These are phyloP conservation scores for Calonectria montana DNA, from an alignment of 2,329 filamentous ascomycete species.

Conservation along the genomic window DNA sequence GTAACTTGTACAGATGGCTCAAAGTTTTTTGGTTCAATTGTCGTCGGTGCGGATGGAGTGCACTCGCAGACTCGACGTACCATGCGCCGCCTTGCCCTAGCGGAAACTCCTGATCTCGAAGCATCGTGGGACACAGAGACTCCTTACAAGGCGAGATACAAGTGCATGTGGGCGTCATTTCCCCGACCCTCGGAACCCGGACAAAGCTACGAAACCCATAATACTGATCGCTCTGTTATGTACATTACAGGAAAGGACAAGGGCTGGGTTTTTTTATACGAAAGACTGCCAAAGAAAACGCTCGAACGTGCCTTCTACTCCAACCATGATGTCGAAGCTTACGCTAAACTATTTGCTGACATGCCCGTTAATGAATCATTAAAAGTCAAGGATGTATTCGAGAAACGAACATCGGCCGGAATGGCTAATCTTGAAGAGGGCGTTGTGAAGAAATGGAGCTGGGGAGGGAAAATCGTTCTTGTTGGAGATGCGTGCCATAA, in stretches of 20 bases:
- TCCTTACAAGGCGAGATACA: conserved; percentile 1
- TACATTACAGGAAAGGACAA: conserved; percentile 44
- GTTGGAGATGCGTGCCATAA: conserved; percentile 50
- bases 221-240: conserved; percentile 40
- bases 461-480: conserved; percentile 43
- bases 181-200: conserved; percentile 34
- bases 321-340: conserved; percentile 1
- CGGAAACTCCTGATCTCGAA: neutral
- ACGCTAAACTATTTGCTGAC: neutral
- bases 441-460: conserved; percentile 42
- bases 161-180: conserved; percentile 43
- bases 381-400: conserved; percentile 7
- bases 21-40: conserved; percentile 10
- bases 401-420: conserved; percentile 8
- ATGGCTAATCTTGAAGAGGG: conserved; percentile 48
- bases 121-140: conserved; percentile 7
- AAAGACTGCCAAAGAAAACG: conserved; percentile 37
- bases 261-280: conserved; percentile 49
- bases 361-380: conserved; percentile 9
- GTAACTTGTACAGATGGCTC: conserved; percentile 21
- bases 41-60: conserved; percentile 24
- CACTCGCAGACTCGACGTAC: conserved; percentile 8
- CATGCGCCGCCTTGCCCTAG: conserved; percentile 20
- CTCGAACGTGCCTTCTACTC: neutral
- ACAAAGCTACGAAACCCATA: conserved; percentile 43